A percentile compares a stretch with the other conserved stretches of the same genome.
phyloP scores from a whole-genome alignment of 2,329 filamentous ascomycete genomes.

The Sphaerulina musiva region DNA sequence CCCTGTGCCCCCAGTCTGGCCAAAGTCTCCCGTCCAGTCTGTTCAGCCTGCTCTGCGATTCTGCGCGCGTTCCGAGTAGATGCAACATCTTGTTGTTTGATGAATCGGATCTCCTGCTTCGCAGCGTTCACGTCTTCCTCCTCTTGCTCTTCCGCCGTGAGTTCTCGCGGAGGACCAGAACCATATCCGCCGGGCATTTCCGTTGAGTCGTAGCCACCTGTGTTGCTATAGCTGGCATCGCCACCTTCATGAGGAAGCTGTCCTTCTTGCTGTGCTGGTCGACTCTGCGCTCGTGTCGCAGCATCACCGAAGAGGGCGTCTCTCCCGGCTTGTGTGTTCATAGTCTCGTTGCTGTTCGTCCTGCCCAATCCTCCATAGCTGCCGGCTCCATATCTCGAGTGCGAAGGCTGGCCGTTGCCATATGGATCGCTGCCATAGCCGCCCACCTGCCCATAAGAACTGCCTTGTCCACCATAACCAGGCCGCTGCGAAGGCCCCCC shows the following conservation, averaged over 20 bases:
- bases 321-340: slow-evolving; percentile 49
- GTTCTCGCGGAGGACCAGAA: slow-evolving; percentile 61
- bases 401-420: slow-evolving; percentile 33
- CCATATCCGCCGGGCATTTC: slow-evolving; percentile 38
- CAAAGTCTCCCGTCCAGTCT: slow-evolving; percentile 65
- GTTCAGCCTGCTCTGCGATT: slow-evolving; percentile 61
- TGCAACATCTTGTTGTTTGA: slow-evolving; percentile 72
- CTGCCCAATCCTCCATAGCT: slow-evolving; percentile 53
- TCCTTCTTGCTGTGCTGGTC: slow-evolving; percentile 36
- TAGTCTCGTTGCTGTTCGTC: slow-evolving; percentile 45
- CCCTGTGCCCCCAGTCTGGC: slow-evolving; percentile 70
- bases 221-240: slow-evolving; percentile 31
- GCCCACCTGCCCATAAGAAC: slow-evolving; percentile 38
- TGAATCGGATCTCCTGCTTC: slow-evolving; percentile 66
- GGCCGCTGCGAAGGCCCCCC: slow-evolving; percentile 24
- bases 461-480: slow-evolving; percentile 25
- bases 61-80: slow-evolving; percentile 63
- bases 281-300: slow-evolving; percentile 44
- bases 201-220: slow-evolving; percentile 27
- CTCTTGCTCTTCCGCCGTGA: slow-evolving; percentile 75
- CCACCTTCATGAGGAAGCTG: slow-evolving; percentile 20
- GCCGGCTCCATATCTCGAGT: slow-evolving; percentile 40
- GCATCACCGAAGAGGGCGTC: slow-evolving; percentile 60
- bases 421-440: slow-evolving; percentile 51
- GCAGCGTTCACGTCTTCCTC: slow-evolving; percentile 65